phyloP scores from a whole-genome alignment of 139 green algal species.

The Mesotaenium endlicherianum region DNA sequence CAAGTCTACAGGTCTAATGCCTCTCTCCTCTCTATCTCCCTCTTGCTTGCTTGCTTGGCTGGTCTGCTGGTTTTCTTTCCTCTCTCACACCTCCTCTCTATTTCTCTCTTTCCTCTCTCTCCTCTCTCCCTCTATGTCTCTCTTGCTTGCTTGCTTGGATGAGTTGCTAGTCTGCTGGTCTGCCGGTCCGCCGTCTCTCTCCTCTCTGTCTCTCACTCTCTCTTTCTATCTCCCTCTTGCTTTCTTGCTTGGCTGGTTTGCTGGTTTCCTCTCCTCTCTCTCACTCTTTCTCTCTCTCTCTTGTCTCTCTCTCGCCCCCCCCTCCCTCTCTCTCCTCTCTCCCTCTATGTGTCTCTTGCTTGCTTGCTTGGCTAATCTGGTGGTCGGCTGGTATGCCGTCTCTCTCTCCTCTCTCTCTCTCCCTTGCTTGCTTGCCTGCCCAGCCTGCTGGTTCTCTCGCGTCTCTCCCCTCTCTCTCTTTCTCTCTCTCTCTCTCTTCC shows the following conservation, averaged over 20 bases:
- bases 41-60: no score
- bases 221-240: background rate
- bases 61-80: no score
- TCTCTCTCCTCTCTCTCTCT: background rate
- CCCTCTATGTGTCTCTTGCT: constrained; percentile 5
- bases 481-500: background rate
- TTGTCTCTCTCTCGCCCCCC: background rate
- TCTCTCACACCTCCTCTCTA: no score
- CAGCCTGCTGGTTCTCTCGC: background rate
- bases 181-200: background rate
- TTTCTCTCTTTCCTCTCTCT: no score
- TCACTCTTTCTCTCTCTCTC: background rate
- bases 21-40: no score
- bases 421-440: background rate
- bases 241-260: background rate
- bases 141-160: background rate
- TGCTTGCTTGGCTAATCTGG: background rate
- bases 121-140: background rate
- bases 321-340: background rate
- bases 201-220: background rate
- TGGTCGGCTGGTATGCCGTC: background rate
- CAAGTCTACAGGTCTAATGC: no score
- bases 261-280: background rate
- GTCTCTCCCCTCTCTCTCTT: background rate
- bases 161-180: no score